phyloP scores from a whole-genome alignment of 495 filamentous ascomycete genomes.

The Neurospora sublineolata region DNA sequence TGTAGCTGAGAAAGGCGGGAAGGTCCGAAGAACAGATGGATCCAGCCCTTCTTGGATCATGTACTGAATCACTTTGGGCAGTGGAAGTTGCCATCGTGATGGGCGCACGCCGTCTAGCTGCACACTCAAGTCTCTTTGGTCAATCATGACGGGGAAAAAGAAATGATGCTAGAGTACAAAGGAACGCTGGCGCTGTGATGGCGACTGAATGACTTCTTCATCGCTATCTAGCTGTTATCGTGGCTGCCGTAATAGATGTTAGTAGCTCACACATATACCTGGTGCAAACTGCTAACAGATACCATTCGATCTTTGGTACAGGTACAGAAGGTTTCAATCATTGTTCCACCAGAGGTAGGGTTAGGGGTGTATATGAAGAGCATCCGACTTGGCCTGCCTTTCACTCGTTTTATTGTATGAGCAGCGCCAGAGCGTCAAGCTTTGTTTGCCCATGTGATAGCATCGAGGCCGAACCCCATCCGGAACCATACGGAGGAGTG shows the following conservation, averaged over 20 bases:
- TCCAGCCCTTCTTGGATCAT: neutral
- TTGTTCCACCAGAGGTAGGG: neutral
- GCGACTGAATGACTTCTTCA: neutral
- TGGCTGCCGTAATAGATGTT: neutral
- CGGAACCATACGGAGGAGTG: neutral
- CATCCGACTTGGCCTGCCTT: neutral
- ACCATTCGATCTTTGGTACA: neutral
- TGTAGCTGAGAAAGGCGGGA: neutral
- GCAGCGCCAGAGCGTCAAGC: too few species aligned
- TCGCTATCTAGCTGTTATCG: neutral
- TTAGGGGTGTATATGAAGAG: neutral
- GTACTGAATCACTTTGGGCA: neutral
- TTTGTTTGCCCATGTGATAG: too few species aligned
- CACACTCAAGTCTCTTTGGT: neutral
- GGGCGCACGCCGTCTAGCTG: neutral
- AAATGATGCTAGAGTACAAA: neutral
- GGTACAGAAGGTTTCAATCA: neutral
- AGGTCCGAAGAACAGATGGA: neutral
- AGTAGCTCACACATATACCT: neutral
- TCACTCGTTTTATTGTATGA: neutral
- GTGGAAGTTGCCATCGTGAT: neutral
- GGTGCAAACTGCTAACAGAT: neutral
- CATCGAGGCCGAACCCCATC: neutral
- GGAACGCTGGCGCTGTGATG: neutral
- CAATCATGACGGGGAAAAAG: neutral